phyloP scores from a whole-genome alignment of 495 filamentous ascomycete species.

The Tetracladium setigerum region DNA sequence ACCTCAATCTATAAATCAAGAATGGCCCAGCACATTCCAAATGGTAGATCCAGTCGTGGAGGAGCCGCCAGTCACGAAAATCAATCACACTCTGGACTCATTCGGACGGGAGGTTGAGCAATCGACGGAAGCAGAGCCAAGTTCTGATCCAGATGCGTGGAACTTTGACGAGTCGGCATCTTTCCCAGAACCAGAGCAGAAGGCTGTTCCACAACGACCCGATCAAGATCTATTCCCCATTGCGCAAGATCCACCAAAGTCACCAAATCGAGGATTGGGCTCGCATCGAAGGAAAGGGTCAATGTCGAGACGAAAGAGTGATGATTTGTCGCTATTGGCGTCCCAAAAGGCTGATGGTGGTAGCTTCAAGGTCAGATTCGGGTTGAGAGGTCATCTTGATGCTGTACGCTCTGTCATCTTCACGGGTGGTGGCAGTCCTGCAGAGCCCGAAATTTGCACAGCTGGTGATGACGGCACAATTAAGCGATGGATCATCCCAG shows the following conservation, averaged over 20 bases:
- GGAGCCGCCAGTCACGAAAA: slow-evolving; percentile 49
- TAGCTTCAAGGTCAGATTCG: slow-evolving; percentile 88
- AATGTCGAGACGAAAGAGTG: slow-evolving; percentile 52
- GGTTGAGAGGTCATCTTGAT: slow-evolving; percentile 85
- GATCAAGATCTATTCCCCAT: slow-evolving; percentile 82
- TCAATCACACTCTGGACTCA: slow-evolving; percentile 50
- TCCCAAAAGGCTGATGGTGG: slow-evolving; percentile 50
- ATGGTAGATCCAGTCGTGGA: slow-evolving; percentile 37
- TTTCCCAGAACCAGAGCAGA: slow-evolving; percentile 43
- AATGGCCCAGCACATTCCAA: slow-evolving; percentile 35
- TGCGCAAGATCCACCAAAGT: slow-evolving; percentile 73
- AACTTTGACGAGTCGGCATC: slow-evolving; percentile 72
- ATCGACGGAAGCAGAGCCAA: slow-evolving; percentile 1
- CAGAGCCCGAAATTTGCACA: slow-evolving; percentile 94
- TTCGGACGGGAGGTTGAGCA: slow-evolving; percentile 39
- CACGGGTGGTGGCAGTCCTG: slow-evolving; percentile 87
- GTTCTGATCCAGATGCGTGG: slow-evolving; percentile 44
- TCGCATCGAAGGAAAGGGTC: slow-evolving; percentile 81
- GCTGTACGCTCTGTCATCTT: slow-evolving; percentile 91
- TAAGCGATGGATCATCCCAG: slow-evolving; percentile 93
- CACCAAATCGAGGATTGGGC: slow-evolving; percentile 61
- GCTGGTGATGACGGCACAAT: slow-evolving; percentile 91
- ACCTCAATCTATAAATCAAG: slow-evolving; percentile 21
- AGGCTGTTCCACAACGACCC: slow-evolving; percentile 52
- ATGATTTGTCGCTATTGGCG: slow-evolving; percentile 39